Evolutionary conservation across 208 protist genomes (phyloP).

Genomic region (Trypanosoma cruzi): DNA sequence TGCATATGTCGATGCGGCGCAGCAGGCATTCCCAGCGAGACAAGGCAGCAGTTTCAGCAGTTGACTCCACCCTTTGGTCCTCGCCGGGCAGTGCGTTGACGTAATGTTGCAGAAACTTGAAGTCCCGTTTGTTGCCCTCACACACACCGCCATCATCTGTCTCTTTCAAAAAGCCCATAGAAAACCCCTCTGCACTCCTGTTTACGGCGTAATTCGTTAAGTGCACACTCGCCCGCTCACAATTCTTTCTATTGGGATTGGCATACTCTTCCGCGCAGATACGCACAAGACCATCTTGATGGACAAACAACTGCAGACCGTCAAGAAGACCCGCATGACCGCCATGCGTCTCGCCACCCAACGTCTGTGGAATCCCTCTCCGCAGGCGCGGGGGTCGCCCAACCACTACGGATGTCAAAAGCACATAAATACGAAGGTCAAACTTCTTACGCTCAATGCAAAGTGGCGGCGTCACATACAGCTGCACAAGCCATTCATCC

Average conservation of each 20-base stretch:
- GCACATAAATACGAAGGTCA: constrained; percentile 94
- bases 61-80: not conserved
- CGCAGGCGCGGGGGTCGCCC: constrained; percentile 14
- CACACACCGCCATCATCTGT: constrained; percentile 10
- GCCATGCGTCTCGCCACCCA: not conserved
- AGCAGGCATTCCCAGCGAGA: constrained; percentile 54
- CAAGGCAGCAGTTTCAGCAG: not conserved
- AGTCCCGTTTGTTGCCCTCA: constrained; percentile 57
- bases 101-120: constrained; percentile 43
- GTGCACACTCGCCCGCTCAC: constrained; percentile 46
- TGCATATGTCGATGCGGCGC: constrained; percentile 61
- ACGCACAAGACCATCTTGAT: constrained; percentile 90
- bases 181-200: constrained; percentile 45
- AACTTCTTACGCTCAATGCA: constrained; percentile 94
- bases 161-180: not conserved
- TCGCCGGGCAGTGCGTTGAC: constrained; percentile 26
- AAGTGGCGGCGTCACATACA: constrained; percentile 90
- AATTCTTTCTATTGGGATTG: constrained; percentile 53
- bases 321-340: constrained; percentile 26
- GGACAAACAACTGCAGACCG: constrained; percentile 80
- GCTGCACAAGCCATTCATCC: constrained; percentile 73
- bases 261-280: constrained; percentile 91
- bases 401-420: constrained; percentile 59
- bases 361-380: not conserved
- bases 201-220: constrained; percentile 94